Base-by-base conservation (phyloP, 805 yeast species). In the Teunomyces panamensis region DNA sequence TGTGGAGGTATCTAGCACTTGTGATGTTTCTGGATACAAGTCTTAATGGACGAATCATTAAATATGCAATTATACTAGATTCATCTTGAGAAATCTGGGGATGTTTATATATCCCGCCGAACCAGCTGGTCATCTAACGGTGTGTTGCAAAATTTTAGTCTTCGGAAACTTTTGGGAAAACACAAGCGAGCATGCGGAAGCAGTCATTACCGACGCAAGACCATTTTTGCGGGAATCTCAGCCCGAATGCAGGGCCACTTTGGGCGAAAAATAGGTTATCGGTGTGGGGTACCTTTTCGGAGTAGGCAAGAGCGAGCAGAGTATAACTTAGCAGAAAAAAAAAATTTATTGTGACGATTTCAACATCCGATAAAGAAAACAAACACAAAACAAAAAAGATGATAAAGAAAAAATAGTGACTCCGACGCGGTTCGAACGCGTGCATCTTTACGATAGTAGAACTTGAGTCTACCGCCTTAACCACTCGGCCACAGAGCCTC, bases 361-460 rank as follows among this genome's bases (percentile, higher is more conserved):
- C 24, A 20, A 5, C 6, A 20, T 20, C 24, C 24, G 6, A 5
- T 20, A 20, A 20, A 20, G 24, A 20, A 4, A 20, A 20, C 24
- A 20, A 37, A 26, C 16, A 36, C 16, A 11, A 13, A 36, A 13
- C 27, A 26, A 37, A 20, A 9, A 26, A 9, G 29, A 36, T 30
- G n/a, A n/a, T 5, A 7, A 3, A 5, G 5, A 11, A 37, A 37
- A 37, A 37, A 26, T 37, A 37, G 13, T 37, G 41, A 37, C 41
- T 37, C 41, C 41, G 41, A 37, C 41, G 41, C 41, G 41, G 41
- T 37, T 37, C 41, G 41, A 37, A 37, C 41, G 41, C 41, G 41
- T 37, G 41, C 41, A 37, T 37, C 41, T 37, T 37, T 37, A 37
- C 41, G 30, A 37, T 37, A 37, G 27, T 37, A 37, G 41, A 37